A percentile compares a stretch with the other conserved stretches of the same genome.
phyloP scores from a whole-genome alignment of 2,329 filamentous ascomycete species.

The Lecanicillium sp. region DNA sequence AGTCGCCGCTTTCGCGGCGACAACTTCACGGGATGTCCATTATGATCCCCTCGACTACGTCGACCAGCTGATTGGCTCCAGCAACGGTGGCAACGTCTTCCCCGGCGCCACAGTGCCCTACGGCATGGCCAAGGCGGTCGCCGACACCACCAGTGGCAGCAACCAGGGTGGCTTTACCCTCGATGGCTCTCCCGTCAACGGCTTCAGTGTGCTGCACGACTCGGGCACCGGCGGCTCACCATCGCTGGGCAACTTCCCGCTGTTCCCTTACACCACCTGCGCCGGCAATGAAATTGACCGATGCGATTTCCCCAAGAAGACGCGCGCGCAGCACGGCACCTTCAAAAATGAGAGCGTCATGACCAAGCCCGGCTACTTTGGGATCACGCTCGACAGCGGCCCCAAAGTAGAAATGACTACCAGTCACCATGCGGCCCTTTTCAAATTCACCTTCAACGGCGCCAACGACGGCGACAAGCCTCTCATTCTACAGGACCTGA shows the following conservation, averaged over 20 bases:
- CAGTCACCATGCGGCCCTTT: constrained; percentile 59
- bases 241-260: constrained; percentile 66
- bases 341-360: constrained; percentile 47
- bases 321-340: constrained; percentile 31
- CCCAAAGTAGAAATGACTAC: constrained; percentile 62
- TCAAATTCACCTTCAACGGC: constrained; percentile 56
- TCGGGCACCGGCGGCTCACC: constrained; percentile 52
- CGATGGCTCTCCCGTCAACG: constrained; percentile 42
- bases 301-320: constrained; percentile 52
- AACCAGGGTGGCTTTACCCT: constrained; percentile 54
- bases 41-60: constrained; percentile 26
- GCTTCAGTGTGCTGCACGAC: constrained; percentile 54
- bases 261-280: constrained; percentile 62
- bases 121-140: constrained; percentile 51
- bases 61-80: constrained; percentile 37
- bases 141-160: constrained; percentile 46
- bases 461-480: constrained; percentile 37
- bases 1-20: neutral
- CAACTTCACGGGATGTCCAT: constrained; percentile 19
- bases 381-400: constrained; percentile 50
- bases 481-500: constrained; percentile 59
- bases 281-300: constrained; percentile 53
- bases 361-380: constrained; percentile 60
- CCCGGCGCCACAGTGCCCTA: constrained; percentile 38
- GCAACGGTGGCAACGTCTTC: constrained; percentile 38